Conservation (phyloP, 306 rosid species). For the Bauhinia variegata region DNA sequence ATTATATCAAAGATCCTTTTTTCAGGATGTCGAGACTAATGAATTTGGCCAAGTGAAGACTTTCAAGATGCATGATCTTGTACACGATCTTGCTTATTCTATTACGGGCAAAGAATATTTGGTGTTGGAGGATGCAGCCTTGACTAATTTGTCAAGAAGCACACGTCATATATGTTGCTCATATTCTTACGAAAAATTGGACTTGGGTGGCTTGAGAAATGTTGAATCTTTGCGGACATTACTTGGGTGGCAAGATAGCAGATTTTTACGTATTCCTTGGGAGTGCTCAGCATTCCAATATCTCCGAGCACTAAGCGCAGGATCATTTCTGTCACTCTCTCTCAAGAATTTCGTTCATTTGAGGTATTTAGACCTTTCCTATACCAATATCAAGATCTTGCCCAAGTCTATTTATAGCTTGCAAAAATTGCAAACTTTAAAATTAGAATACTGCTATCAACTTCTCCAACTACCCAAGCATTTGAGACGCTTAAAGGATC, state of each 20-base stretch:
- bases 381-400: conserved; percentile 16
- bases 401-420: conserved; percentile 3
- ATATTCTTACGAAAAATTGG: accelerated
- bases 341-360: conserved; percentile 6
- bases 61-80: conserved; percentile 38
- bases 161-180: not conserved
- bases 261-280: not conserved
- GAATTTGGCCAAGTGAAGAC: not conserved
- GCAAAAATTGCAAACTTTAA: conserved; percentile 25
- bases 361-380: conserved; percentile 35
- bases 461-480: conserved; percentile 2
- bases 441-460: accelerated
- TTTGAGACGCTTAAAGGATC: conserved; percentile 11
- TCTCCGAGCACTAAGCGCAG: accelerated
- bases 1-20: too few species aligned
- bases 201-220: too few species aligned
- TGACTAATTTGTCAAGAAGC: not conserved
- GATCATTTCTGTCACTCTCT: not conserved
- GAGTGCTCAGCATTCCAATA: not conserved
- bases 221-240: conserved; percentile 18
- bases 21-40: conserved; percentile 7
- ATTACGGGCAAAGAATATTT: not conserved
- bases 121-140: not conserved
- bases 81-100: conserved; percentile 29
- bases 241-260: accelerated